A percentile compares a stretch with the other conserved stretches of the same genome.
Evolutionary conservation across 1,139 yeast genomes (phyloP).

Genomic region (Spathaspora sp.): DNA sequence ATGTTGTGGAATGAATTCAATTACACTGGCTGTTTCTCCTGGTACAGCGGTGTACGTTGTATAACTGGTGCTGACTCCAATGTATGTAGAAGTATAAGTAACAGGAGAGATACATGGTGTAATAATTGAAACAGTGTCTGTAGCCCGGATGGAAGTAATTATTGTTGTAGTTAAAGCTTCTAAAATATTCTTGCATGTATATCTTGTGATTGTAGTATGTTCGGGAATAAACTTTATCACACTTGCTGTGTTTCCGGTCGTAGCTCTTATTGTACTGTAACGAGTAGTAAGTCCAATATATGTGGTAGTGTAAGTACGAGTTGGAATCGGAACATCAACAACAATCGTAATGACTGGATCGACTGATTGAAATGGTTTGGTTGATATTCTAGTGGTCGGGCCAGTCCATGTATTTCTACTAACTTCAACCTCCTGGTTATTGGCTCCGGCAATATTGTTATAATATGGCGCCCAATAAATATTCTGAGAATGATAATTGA

Average conservation of each 20-base stretch:
- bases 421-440: slow-evolving; percentile 22
- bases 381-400: slow-evolving; percentile 20
- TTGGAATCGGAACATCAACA: slow-evolving; percentile 20
- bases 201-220: slow-evolving; percentile 11
- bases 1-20: slow-evolving; percentile 16
- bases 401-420: slow-evolving; percentile 27
- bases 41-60: slow-evolving; percentile 14
- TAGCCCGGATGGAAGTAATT: background rate
- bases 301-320: slow-evolving; percentile 17
- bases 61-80: slow-evolving; percentile 13
- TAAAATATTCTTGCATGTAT: background rate
- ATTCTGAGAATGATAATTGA: slow-evolving; percentile 1
- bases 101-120: slow-evolving; percentile 14
- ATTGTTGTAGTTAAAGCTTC: background rate
- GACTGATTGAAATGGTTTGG: slow-evolving; percentile 16
- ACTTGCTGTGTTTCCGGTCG: slow-evolving; percentile 12
- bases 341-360: slow-evolving; percentile 17
- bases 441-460: slow-evolving; percentile 17
- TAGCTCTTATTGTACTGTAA: slow-evolving; percentile 14
- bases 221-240: slow-evolving; percentile 14
- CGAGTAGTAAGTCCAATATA: slow-evolving; percentile 16
- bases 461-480: slow-evolving; percentile 12
- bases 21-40: slow-evolving; percentile 10
- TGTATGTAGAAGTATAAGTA: slow-evolving; percentile 18
- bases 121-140: background rate